Conservation (phyloP, 2,329 filamentous ascomycete genomes). For the Coniosporium uncinatum region DNA sequence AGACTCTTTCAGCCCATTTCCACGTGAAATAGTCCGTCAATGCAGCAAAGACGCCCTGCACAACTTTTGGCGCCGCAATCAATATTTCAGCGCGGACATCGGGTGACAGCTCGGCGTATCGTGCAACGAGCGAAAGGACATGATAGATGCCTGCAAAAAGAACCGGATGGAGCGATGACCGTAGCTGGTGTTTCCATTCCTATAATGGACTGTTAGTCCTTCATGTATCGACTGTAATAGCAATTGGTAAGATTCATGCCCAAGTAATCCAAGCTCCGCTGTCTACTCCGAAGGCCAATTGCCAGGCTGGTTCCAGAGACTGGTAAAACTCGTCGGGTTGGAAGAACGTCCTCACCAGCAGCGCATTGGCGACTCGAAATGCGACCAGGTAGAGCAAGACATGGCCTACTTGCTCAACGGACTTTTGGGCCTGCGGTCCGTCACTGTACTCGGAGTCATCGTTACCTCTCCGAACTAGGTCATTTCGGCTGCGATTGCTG, state of each 20-base stretch:
- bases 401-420: neutral
- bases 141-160: slow-evolving; percentile 77
- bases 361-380: slow-evolving; percentile 75
- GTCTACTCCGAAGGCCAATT: slow-evolving; percentile 71
- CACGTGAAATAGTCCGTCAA: slow-evolving; percentile 83
- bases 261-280: slow-evolving; percentile 93
- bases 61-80: slow-evolving; percentile 64
- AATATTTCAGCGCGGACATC: slow-evolving; percentile 59
- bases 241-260: slow-evolving; percentile 52
- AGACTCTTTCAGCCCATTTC: slow-evolving; percentile 70
- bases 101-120: slow-evolving; percentile 46
- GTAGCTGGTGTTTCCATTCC: slow-evolving; percentile 90
- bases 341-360: slow-evolving; percentile 84
- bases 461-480: too few species aligned
- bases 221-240: neutral
- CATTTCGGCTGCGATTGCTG: too few species aligned
- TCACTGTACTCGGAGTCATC: too few species aligned
- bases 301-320: slow-evolving; percentile 91
- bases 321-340: slow-evolving; percentile 99
- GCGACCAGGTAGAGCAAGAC: slow-evolving; percentile 41
- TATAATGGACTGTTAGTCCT: slow-evolving; percentile 29
- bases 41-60: slow-evolving; percentile 76
- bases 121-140: slow-evolving; percentile 50
- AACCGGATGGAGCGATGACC: slow-evolving; percentile 87
- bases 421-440: too few species aligned